Evolutionary conservation across 805 yeast genomes (phyloP), one percentile per base, ranked within the genome.

Genomic region (Teunomyces atbi): DNA sequence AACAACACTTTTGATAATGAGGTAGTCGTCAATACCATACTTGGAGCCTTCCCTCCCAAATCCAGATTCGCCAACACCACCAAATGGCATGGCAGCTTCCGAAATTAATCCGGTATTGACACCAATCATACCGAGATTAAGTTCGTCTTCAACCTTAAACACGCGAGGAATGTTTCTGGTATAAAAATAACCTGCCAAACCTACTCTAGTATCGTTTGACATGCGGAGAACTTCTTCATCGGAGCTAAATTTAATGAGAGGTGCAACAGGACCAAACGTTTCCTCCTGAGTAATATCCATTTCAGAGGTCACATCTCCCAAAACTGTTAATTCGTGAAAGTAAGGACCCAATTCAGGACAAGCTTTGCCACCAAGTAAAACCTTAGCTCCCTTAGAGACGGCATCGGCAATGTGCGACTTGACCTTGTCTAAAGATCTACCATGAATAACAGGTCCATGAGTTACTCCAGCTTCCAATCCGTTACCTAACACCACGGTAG

Each of bases 71-170:
- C 84, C 84, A 40, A 86, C 75, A 43, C 95, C 95, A 18, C 95
- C 95, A 58, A 83, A 83, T 37, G 88, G 87, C 50, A 82, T 59
- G n/a, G 84, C 74, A 15, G 86, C 77, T 50, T 71, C 92, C 13
- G 88, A 79, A 45, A 88, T 78, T 8, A 78, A 68, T 21, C 94
- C 94, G 8, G 89, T 80, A 66, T 88, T 88, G 47, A 81, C 82
- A 35, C 94, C 94, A 44, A 88, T 77, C 95, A 88, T 88, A 41
- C 95, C 96, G 23, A 76, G 81, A 53, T 88, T 81, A 44, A 88
- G 71, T 20, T 73, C 79, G 64, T 85, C 90, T 27, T 87, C 82
- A 6, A 84, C 79, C 45, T 76, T 71, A 64, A 82, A 74, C 6
- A 83, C 71, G 41, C 82, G 74, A 41, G 70, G 60, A 46, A 81